Conservation (phyloP, 1,139 yeast species). For the Suhomyces terraborum region DNA sequence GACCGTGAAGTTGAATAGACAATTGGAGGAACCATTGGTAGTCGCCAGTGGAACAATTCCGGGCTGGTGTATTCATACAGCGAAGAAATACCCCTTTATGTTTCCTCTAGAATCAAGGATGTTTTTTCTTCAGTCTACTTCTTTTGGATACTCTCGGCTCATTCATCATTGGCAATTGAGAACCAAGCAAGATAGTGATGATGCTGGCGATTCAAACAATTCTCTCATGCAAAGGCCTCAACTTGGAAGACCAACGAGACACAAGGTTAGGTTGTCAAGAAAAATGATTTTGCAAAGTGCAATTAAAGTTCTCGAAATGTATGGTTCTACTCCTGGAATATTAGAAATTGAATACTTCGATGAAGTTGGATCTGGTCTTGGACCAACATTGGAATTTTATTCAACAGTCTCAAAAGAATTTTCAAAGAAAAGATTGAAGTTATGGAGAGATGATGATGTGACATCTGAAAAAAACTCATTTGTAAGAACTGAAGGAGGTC, state of each 20-base stretch:
- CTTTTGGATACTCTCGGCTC: slow-evolving; percentile 87
- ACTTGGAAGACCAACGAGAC: slow-evolving; percentile 77
- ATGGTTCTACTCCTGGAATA: slow-evolving; percentile 79
- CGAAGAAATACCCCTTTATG: slow-evolving; percentile 74
- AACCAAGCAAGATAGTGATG: slow-evolving; percentile 45
- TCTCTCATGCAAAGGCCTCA: slow-evolving; percentile 36
- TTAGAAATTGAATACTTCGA: slow-evolving; percentile 86
- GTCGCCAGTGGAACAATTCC: slow-evolving; percentile 90
- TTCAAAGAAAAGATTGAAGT: slow-evolving; percentile 51
- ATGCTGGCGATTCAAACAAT: slow-evolving; percentile 16
- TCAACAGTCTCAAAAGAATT: slow-evolving; percentile 79
- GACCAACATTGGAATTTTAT: slow-evolving; percentile 94
- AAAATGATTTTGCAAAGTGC: slow-evolving; percentile 75
- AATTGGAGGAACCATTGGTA: slow-evolving; percentile 84
- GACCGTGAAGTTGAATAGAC: slow-evolving; percentile 84
- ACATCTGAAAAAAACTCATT: slow-evolving; percentile 36
- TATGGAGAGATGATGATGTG: slow-evolving; percentile 65
- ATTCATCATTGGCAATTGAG: slow-evolving; percentile 76
- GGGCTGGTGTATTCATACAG: slow-evolving; percentile 75
- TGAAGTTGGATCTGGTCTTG: slow-evolving; percentile 95
- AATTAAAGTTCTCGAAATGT: slow-evolving; percentile 70
- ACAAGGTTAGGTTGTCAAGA: slow-evolving; percentile 78
- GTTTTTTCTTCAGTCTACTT: slow-evolving; percentile 79
- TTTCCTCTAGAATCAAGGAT: slow-evolving; percentile 84
- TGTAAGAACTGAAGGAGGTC: slow-evolving; percentile 50